Base-by-base conservation (phyloP, 2,329 filamentous ascomycete species). In the Verticillium dahliae region DNA sequence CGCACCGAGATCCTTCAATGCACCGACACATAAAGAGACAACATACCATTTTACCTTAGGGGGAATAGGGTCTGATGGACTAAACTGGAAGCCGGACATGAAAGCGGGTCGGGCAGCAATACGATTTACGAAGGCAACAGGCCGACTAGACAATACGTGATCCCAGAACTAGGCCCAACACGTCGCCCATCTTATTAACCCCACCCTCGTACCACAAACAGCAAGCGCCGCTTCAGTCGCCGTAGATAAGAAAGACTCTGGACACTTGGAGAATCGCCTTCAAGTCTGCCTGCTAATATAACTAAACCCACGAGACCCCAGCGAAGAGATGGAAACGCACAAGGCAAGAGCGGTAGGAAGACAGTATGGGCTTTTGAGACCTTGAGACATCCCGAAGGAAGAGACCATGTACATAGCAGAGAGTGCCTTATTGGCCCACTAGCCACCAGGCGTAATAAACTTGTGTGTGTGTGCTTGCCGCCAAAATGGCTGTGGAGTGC, bases 401-500 rank as follows among this genome's bases (percentile, higher is more conserved):
- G n/a, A n/a, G n/a, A n/a, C n/a, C n/a, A n/a, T n/a, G n/a, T n/a
- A n/a, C n/a, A n/a, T n/a, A n/a, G n/a, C n/a, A n/a, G n/a, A n/a
- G n/a, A n/a, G n/a, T n/a, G n/a, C n/a, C n/a, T n/a, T n/a, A n/a
- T n/a, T n/a, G n/a, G n/a, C n/a, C n/a, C n/a, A n/a, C n/a, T n/a
- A n/a, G n/a, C n/a, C n/a, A n/a, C n/a, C n/a, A n/a, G n/a, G n/a
- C n/a, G n/a, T n/a, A n/a, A n/a, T n/a, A n/a, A n/a, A n/a, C n/a
- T n/a, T n/a, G n/a, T n/a, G n/a, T n/a, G n/a, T n/a, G n/a, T n/a
- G n/a, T n/a, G n/a, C n/a, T n/a, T n/a, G n/a, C n/a, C n/a, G n/a
- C n/a, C n/a, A n/a, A n/a, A n/a, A n/a, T n/a, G n/a, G 14, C 78
- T 91, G 0, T 91, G 89, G 89, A 90, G 87, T 67, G 86, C 87